Evolutionary conservation across 78 protist species (phyloP).

Genomic region (Goniomonas avonlea): DNA sequence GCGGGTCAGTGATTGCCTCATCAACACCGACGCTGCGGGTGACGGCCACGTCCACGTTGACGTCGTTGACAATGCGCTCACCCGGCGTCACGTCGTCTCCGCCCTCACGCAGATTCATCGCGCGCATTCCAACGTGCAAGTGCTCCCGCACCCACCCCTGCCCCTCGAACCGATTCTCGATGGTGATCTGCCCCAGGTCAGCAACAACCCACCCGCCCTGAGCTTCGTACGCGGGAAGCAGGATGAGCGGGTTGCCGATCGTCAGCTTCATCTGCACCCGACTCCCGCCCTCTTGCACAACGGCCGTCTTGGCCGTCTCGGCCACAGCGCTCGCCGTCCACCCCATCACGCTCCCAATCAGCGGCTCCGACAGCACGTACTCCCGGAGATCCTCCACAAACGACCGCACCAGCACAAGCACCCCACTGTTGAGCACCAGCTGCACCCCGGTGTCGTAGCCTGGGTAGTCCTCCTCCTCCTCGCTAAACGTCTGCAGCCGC

Average conservation of each 20-base stretch:
- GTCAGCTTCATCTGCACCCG: not conserved
- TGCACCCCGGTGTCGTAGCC: not conserved
- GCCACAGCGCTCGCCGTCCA: slow-evolving; percentile 23
- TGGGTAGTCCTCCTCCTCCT: not conserved
- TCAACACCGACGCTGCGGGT: not conserved
- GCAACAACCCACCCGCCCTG: not conserved
- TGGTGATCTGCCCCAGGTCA: slow-evolving; percentile 10
- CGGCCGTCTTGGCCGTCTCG: slow-evolving; percentile 1
- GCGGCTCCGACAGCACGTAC: not conserved
- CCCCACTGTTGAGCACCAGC: slow-evolving; percentile 1
- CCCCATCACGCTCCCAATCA: slow-evolving; percentile 8
- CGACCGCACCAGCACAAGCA: not conserved
- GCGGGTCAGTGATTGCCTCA: not conserved
- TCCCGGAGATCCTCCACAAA: not conserved
- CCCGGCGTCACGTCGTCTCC: not conserved
- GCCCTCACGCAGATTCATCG: slow-evolving; percentile 13
- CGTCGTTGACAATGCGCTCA: no score
- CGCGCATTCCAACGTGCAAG: not conserved
- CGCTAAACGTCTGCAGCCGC: not conserved
- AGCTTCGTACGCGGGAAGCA: not conserved
- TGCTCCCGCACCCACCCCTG: not conserved
- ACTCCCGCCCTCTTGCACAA: not conserved
- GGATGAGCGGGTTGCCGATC: slow-evolving; percentile 3
- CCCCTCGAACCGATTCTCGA: not conserved
- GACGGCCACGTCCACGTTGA: not conserved